Base-by-base conservation (phyloP, 257 asterid genomes). In the Handroanthus guayacan region DNA sequence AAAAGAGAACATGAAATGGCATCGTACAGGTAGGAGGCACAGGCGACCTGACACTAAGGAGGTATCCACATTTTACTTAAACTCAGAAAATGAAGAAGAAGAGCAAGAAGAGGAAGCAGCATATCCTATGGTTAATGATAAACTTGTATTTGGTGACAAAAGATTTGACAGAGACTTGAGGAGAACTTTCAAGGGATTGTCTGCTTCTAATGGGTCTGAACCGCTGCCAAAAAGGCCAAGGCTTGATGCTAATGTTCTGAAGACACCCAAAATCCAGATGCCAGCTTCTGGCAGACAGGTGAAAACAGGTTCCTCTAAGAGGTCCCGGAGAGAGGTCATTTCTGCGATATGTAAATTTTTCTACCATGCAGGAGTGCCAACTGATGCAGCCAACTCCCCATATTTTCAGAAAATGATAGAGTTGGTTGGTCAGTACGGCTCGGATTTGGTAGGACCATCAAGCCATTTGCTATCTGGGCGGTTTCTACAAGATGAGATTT, bases 1-100 rank as follows among this genome's bases (percentile, higher is more conserved):
- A 62, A 91, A 93, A 85, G 98, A 93, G 41, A 93, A 93, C 84
- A 93, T 93, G 98, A 91, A 87, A 81, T 93, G 98, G 98, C 98
- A 93, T 82, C 96, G 97, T 38, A 89, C 97, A 0, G 97, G 98
- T 72, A 83, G 96, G 84, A 88, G 94, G 86, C 94, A 88, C 75
- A 89, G 96, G 69, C 90, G 87, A 52, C 87, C 89, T 39, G 90
- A 88, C 73, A 76, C 92, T 47, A 89, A 87, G 71, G 98, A 87
- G 66, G 52, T 85, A 39, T 82, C 94, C 18, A 47, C 88, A 47
- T 87, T 85, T 65, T 89, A 85, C 82, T 39, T 76, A 55, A 83
- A 84, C 80, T 88, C 94, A n/a, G 97, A 93, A 43, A 88, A 92
- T 44, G 97, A 93, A 67, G 96, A 89, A 64, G 89, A 88, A 75